Base-by-base conservation (phyloP, 352 stramenopile genomes). In the Phytophthora megakarya region DNA sequence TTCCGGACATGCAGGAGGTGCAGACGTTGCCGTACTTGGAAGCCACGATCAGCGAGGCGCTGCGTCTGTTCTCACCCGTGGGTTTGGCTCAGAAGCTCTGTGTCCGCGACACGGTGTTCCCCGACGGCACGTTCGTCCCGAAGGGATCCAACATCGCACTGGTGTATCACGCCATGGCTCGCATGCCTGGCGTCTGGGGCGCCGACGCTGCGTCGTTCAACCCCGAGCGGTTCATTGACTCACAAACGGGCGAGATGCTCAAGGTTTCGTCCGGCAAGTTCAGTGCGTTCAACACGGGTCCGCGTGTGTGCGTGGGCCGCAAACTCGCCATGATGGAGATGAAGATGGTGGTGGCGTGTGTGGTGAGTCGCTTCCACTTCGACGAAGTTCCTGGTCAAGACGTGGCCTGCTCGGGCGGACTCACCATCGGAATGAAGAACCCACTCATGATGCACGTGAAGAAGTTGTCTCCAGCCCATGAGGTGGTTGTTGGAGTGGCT, bases 301-400 rank as follows among this genome's bases (percentile, higher is more conserved):
- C 73, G 15, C 67, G 70, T 0, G 48, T 75, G 11, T 81, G 63
- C 37, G 55, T 77, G 1, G 69, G 69, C 1, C 37, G 40, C 33
- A 75, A 82, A 21, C 32, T 96, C 10, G 86, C 88, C 4, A 75
- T 94, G 71, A 51, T 94, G n/a, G 81, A 95, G 66, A 89, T 93
- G 65, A 92, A 95, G 48, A 78, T 90, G 32, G 66, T 87, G 10
- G 47, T 87, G 3, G 61, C 69, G 3, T 66, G 59, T 18, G 22
- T 95, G 8, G 58, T 95, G 13, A 67, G 67, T 25, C 62, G 76
- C 16, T 93, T 87, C 39, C 50, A 79, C 23, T 47, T 96, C 25
- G 46, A 64, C 5, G 45, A 79, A 40, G 26, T 78, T 4, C 63
- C 71, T 10, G 71, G 57, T 0, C 70, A 86, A 51, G 26, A 70